Base-by-base conservation (phyloP, 345 rosid species). In the Eucalyptus urophylla region DNA sequence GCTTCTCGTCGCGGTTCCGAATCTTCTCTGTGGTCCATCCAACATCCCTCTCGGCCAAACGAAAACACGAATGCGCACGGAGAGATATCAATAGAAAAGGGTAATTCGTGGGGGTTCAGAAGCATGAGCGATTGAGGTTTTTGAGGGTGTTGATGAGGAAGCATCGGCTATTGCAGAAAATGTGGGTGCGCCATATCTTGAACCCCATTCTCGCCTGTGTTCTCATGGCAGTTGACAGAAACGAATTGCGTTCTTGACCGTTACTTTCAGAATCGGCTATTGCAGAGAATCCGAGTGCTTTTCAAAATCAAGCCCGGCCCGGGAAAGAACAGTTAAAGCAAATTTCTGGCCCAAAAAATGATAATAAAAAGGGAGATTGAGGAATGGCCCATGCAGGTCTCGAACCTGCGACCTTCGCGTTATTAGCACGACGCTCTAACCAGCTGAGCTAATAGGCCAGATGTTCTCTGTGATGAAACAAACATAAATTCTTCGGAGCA, bases 401-500 rank as follows among this genome's bases (percentile, higher is more conserved):
- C 92, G 92, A 93, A 93, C 95, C 91, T 91, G 92, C 94, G 95
- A 95, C 98, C 97, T 95, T 95, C 96, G 98, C 97, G 98, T 97
- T 94, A 97, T 95, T 97, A 96, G 97, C 97, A 96, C 96, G 96
- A 96, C 97, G 96, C 98, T 97, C 95, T 96, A 95, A 97, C 99
- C 97, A 95, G 3, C 97, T 92, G 89, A 90, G 93, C 93, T 89
- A 92, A 89, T 92, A 88, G 91, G 92, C 93, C 91, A 86, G 1
- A 0, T 6, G 45, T 3, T 60, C 4, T 3, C 5, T 1, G 0
- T 0, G 4, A 6, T n/a, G n/a, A n/a, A n/a, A n/a, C n/a, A n/a
- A n/a, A n/a, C n/a, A n/a, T n/a, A n/a, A n/a, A n/a, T n/a, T n/a
- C 6, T 12, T 0, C 0, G 31, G 65, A 12, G 33, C 17, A 0